These are phyloP conservation scores for Cordyceps javanica DNA, from an alignment of 2,329 filamentous ascomycete species.

Conservation along the genomic window DNA sequence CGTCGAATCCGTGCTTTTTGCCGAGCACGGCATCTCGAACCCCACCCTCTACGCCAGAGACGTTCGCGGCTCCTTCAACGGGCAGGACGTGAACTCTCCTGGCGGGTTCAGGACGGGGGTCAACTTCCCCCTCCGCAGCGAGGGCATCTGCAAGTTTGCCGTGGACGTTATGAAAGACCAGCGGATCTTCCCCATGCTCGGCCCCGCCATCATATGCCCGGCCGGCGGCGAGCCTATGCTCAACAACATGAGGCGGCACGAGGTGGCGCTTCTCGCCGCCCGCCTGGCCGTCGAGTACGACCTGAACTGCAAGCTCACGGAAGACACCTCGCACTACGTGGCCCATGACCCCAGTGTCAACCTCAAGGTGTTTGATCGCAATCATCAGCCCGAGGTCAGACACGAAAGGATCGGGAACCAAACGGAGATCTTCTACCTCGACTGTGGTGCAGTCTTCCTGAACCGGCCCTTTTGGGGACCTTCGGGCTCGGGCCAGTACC, in stretches of 20 bases:
- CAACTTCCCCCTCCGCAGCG: not conserved
- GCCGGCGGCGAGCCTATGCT: not conserved
- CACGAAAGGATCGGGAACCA: not conserved
- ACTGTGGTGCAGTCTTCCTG: not conserved
- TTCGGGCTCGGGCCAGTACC: not conserved
- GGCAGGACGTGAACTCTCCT: not conserved
- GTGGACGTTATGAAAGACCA: not conserved
- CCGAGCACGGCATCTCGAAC: no score
- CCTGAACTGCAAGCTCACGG: rapidly evolving
- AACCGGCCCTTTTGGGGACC: not conserved
- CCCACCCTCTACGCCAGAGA: no score
- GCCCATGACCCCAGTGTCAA: not conserved
- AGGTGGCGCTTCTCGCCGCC: not conserved
- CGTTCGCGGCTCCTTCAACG: not conserved
- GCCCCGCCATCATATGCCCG: not conserved
- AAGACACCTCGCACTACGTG: not conserved
- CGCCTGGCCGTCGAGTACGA: not conserved
- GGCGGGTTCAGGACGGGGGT: not conserved
- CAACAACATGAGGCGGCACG: not conserved
- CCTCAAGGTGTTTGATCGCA: not conserved
- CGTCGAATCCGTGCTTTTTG: not conserved
- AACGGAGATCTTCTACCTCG: not conserved
- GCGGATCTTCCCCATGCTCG: not conserved
- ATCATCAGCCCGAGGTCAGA: not conserved
- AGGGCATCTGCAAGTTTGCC: not conserved